A percentile compares a stretch with the other conserved stretches of the same genome.
Evolutionary conservation across 225 moss, liverwort and hornwort species (phyloP).

Genomic region (Lunularia cruciata): DNA sequence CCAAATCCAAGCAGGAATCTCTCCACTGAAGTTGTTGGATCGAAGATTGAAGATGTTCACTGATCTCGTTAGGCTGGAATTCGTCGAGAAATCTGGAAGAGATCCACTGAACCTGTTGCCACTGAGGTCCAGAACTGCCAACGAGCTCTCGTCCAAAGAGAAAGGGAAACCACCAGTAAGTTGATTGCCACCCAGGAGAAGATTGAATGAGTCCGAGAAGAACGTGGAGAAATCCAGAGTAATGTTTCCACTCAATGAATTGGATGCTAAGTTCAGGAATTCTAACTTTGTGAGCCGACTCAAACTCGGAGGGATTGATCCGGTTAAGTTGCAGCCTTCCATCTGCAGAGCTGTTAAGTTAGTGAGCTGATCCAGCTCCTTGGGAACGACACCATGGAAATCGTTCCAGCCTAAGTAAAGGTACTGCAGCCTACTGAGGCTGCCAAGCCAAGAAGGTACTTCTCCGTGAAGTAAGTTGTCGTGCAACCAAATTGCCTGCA

Average conservation of each 20-base stretch:
- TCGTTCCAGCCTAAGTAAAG: slow-evolving; percentile 16
- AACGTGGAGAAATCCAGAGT: too few species aligned
- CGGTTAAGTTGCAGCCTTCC: background rate
- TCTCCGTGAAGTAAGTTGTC: slow-evolving; percentile 24
- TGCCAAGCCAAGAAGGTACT: slow-evolving; percentile 7
- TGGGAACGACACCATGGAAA: slow-evolving; percentile 16
- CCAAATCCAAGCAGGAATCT: background rate
- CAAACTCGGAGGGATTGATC: too few species aligned
- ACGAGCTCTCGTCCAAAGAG: too few species aligned
- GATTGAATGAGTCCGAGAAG: too few species aligned
- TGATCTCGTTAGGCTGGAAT: background rate
- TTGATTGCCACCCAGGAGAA: slow-evolving; percentile 6
- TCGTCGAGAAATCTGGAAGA: background rate
- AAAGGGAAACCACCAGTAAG: background rate
- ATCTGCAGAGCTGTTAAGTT: background rate
- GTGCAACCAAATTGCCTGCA: background rate
- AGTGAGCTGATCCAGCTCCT: slow-evolving; percentile 5
- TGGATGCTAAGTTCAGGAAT: background rate
- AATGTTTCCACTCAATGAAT: too few species aligned
- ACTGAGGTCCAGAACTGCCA: background rate
- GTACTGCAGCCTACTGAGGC: slow-evolving; percentile 1
- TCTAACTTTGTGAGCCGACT: background rate
- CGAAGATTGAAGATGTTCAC: background rate
- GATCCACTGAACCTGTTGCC: background rate
- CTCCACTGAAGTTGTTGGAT: background rate